A percentile compares a stretch with the other conserved stretches of the same genome.
phyloP scores from a whole-genome alignment of 1,284 basidiomycete genomes.

The Puccinia triticina region DNA sequence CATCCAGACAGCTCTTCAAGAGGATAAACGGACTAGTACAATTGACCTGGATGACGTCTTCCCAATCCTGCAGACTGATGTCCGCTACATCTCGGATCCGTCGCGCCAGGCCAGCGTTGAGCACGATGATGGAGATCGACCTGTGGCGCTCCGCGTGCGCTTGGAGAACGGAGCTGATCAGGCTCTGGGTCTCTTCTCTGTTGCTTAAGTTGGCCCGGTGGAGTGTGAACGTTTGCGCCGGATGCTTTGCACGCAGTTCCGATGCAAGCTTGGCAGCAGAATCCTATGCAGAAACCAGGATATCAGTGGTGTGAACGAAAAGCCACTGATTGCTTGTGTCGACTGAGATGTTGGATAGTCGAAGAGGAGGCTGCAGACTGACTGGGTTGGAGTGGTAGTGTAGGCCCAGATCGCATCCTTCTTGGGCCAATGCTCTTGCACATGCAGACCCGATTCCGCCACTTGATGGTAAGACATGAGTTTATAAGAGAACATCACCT shows the following conservation, averaged over 20 bases:
- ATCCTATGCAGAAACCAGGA: not conserved
- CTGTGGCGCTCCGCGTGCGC: not conserved
- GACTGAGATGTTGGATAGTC: too few species aligned
- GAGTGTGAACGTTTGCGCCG: not conserved
- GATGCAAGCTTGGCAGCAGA: not conserved
- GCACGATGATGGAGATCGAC: constrained; percentile 2
- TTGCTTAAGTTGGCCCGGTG: not conserved
- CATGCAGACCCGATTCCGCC: constrained; percentile 20
- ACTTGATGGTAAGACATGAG: not conserved
- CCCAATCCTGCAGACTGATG: constrained; percentile 25
- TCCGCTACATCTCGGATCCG: constrained; percentile 9
- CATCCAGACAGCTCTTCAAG: constrained; percentile 8
- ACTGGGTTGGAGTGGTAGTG: constrained; percentile 19
- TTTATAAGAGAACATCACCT: not conserved
- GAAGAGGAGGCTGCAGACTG: not conserved
- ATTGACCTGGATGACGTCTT: constrained; percentile 21
- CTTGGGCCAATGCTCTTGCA: constrained; percentile 26
- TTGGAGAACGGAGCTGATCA: not conserved
- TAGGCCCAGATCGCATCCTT: constrained; percentile 24
- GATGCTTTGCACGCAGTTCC: not conserved
- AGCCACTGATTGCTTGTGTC: too few species aligned
- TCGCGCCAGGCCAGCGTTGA: constrained; percentile 11
- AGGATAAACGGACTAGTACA: constrained; percentile 16
- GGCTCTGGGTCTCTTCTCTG: not conserved
- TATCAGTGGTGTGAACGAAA: too few species aligned